Conservation (phyloP, 1,284 basidiomycete genomes). For the Rhodofomes roseus region DNA sequence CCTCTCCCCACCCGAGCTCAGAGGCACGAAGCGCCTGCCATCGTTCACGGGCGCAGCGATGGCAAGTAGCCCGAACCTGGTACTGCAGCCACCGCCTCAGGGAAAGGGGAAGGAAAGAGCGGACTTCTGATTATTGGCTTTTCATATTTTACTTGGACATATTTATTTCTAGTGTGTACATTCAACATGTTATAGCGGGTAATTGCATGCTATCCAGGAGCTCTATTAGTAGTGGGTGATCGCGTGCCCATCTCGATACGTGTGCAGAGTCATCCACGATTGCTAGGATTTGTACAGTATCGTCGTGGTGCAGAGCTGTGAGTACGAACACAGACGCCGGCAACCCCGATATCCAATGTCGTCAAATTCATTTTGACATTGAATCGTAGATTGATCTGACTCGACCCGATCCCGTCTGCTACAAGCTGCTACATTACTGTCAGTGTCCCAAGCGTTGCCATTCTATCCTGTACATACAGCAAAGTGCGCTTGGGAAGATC, state of each 20-base stretch:
- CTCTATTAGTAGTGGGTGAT: too few species aligned
- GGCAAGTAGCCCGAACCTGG: slow-evolving; percentile 51
- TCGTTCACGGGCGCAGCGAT: slow-evolving; percentile 43
- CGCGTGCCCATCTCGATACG: too few species aligned
- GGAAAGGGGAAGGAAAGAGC: slow-evolving; percentile 27
- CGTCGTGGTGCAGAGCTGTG: too few species aligned
- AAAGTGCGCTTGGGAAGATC: too few species aligned
- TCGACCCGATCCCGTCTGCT: not conserved
- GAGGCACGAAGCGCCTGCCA: slow-evolving; percentile 41
- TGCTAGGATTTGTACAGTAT: too few species aligned
- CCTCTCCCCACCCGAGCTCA: slow-evolving; percentile 32
- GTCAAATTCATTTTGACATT: not conserved
- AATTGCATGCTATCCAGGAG: not conserved
- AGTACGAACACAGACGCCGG: too few species aligned
- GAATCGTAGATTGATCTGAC: not conserved
- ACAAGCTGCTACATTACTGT: not conserved
- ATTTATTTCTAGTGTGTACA: not conserved
- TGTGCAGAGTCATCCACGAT: too few species aligned
- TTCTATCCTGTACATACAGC: too few species aligned
- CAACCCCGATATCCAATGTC: not conserved
- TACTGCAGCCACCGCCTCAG: slow-evolving; percentile 40
- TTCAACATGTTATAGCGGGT: slow-evolving; percentile 1
- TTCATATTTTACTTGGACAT: not conserved
- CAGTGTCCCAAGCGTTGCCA: too few species aligned
- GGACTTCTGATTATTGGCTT: slow-evolving; percentile 6